Conservation (phyloP, 2,329 filamentous ascomycete species). For the Pyricularia sp. region DNA sequence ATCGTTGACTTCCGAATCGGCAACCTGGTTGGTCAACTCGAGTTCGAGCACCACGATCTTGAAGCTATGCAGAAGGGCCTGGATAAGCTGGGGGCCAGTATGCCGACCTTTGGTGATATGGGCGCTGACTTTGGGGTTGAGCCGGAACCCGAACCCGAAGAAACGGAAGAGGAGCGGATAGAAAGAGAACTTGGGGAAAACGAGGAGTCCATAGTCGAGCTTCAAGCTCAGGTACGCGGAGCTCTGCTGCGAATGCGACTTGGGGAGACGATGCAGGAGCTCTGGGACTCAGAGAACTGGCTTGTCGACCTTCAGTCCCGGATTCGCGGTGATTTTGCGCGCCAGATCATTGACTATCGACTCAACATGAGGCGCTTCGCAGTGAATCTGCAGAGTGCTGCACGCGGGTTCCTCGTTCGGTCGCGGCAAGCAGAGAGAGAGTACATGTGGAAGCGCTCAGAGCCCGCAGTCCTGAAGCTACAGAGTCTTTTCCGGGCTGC, state of each 20-base stretch:
- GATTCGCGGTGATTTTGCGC: conserved; percentile 78
- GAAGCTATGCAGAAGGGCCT: conserved; percentile 96
- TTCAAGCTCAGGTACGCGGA: conserved; percentile 81
- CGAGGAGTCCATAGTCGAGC: conserved; percentile 60
- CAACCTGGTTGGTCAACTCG: conserved; percentile 89
- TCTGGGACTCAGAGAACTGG: conserved; percentile 78
- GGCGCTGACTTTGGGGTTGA: conserved; percentile 90
- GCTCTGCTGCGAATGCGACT: conserved; percentile 69
- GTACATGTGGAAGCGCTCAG: conserved; percentile 58
- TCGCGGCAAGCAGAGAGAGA: conserved; percentile 52
- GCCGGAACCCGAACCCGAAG: conserved; percentile 59
- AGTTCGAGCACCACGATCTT: conserved; percentile 95
- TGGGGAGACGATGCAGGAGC: conserved; percentile 72
- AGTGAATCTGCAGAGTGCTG: conserved; percentile 66
- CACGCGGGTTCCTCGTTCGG: conserved; percentile 67
- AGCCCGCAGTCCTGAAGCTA: conserved; percentile 64
- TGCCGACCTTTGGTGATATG: conserved; percentile 98
- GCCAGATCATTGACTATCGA: conserved; percentile 75
- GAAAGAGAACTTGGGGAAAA: conserved; percentile 74
- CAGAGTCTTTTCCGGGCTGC: conserved; percentile 73
- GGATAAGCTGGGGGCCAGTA: conserved; percentile 87
- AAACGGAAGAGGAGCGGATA: conserved; percentile 84
- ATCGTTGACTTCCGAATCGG: conserved; percentile 94
- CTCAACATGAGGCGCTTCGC: conserved; percentile 78
- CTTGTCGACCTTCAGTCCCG: conserved; percentile 77